Percentiles rank a stretch among this genome's conserved stretches.
phyloP scores from a whole-genome alignment of 2,329 filamentous ascomycete genomes.

The Stachybotrys echinatus region DNA sequence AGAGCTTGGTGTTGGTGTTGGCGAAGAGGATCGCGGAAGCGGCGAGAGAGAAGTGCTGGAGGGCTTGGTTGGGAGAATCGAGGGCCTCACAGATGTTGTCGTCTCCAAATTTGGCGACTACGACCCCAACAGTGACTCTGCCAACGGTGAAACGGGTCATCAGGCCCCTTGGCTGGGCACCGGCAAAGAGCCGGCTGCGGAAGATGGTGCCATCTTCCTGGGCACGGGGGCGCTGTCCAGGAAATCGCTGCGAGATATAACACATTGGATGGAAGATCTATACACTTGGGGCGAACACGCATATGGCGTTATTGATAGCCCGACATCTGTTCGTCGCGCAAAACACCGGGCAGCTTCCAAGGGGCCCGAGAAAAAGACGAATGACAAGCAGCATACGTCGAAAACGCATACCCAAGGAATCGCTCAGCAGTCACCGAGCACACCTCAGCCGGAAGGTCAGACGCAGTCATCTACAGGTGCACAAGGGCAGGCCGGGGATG shows the following conservation, averaged over 20 bases:
- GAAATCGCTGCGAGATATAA: conserved; percentile 65
- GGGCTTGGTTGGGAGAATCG: conserved; percentile 72
- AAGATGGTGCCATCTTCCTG: conserved; percentile 83
- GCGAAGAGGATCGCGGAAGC: conserved; percentile 91
- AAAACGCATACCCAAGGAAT: not conserved
- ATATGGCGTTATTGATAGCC: conserved; percentile 80
- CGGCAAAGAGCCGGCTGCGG: conserved; percentile 59
- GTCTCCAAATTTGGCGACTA: conserved; percentile 76
- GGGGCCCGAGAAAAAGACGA: conserved; percentile 5
- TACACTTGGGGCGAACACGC: conserved; percentile 79
- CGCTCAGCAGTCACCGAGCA: not conserved
- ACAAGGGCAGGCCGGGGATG: conserved; percentile 10
- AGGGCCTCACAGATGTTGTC: conserved; percentile 81
- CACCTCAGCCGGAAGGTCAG: not conserved
- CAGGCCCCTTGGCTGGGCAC: conserved; percentile 63
- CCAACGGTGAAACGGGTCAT: conserved; percentile 9
- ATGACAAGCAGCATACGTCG: not conserved
- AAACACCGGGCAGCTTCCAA: conserved; percentile 28
- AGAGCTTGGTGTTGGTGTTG: conserved; percentile 88
- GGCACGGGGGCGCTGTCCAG: conserved; percentile 70
- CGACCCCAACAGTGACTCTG: conserved; percentile 19
- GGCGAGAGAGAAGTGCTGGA: conserved; percentile 91
- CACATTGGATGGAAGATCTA: conserved; percentile 83
- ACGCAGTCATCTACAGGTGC: not conserved
- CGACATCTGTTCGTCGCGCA: conserved; percentile 56